phyloP scores from a whole-genome alignment of 2,329 filamentous ascomycete species.

The Penicillium sp. region DNA sequence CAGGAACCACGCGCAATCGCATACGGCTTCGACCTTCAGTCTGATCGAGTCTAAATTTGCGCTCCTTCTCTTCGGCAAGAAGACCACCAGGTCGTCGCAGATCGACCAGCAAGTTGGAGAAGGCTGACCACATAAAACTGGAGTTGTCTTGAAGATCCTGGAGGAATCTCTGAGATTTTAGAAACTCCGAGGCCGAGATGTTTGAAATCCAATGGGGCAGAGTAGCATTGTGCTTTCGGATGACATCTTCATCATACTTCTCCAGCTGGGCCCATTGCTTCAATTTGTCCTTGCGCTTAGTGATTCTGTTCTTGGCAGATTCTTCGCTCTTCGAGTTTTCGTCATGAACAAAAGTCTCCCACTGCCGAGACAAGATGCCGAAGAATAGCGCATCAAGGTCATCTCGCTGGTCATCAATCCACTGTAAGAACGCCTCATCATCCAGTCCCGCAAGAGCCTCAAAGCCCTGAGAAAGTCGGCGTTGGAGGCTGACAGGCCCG shows the following conservation, averaged over 20 bases:
- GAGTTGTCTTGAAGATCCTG: constrained; percentile 95
- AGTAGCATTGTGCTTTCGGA: constrained; percentile 80
- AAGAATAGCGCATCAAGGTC: constrained; percentile 83
- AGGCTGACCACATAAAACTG: constrained; percentile 72
- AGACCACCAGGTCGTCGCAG: constrained; percentile 78
- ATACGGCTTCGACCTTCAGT: constrained; percentile 96
- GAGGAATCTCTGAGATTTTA: constrained; percentile 83
- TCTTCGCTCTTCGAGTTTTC: constrained; percentile 83
- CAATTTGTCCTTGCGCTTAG: constrained; percentile 78
- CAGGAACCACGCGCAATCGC: constrained; percentile 82
- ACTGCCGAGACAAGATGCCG: constrained; percentile 74
- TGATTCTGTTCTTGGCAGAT: constrained; percentile 67
- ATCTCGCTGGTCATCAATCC: constrained; percentile 80
- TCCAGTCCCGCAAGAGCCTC: constrained; percentile 84
- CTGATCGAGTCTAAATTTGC: constrained; percentile 90
- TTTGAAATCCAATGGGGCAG: constrained; percentile 94
- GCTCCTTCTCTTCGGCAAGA: constrained; percentile 64
- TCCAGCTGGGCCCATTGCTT: constrained; percentile 76
- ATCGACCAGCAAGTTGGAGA: constrained; percentile 76
- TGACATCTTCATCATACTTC: constrained; percentile 66
- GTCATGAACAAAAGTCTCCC: constrained; percentile 81
- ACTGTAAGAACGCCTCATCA: constrained; percentile 81
- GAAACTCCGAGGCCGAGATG: constrained; percentile 86
- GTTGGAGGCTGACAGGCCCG: constrained; percentile 69
- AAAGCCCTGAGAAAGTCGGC: constrained; percentile 73